Conservation (phyloP, 495 filamentous ascomycete species). For the Penicillium waksmanii region DNA sequence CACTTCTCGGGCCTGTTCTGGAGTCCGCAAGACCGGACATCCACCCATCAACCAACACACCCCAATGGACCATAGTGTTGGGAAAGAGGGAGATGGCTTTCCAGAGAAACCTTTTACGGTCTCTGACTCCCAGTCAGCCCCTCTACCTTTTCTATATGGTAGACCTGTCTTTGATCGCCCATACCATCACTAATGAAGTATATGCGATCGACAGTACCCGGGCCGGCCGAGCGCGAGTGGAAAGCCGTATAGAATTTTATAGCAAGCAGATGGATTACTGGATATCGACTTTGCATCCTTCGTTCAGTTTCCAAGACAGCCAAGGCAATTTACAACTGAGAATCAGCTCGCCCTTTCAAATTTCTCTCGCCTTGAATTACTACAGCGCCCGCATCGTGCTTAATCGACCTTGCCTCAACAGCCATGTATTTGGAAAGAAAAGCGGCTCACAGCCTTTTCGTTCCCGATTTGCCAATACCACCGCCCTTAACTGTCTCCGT, state of each 20-base stretch:
- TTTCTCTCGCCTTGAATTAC: slow-evolving; percentile 52
- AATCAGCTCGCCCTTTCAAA: slow-evolving; percentile 35
- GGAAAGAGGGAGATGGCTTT: neutral
- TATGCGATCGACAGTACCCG: neutral
- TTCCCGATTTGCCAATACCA: slow-evolving; percentile 45
- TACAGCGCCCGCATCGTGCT: slow-evolving; percentile 61
- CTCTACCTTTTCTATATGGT: neutral
- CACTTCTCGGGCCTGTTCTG: slow-evolving; percentile 25
- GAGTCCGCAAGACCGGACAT: neutral
- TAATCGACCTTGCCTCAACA: slow-evolving; percentile 64
- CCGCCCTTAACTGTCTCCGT: slow-evolving; percentile 58
- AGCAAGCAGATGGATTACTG: neutral
- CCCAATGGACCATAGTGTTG: neutral
- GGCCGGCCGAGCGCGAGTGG: neutral
- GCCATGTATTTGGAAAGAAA: slow-evolving; percentile 35
- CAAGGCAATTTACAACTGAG: slow-evolving; percentile 23
- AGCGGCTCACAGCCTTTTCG: slow-evolving; percentile 20
- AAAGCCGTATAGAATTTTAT: neutral
- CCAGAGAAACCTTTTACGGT: neutral
- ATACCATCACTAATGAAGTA: neutral
- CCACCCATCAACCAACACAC: neutral
- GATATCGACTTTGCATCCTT: neutral
- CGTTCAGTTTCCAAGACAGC: slow-evolving; percentile 21
- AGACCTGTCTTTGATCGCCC: neutral
- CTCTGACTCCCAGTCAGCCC: neutral